Percentiles rank a stretch among this genome's conserved stretches.
Evolutionary conservation across 1,284 basidiomycete species (phyloP).

Genomic region (Marasmius tenuissimus): DNA sequence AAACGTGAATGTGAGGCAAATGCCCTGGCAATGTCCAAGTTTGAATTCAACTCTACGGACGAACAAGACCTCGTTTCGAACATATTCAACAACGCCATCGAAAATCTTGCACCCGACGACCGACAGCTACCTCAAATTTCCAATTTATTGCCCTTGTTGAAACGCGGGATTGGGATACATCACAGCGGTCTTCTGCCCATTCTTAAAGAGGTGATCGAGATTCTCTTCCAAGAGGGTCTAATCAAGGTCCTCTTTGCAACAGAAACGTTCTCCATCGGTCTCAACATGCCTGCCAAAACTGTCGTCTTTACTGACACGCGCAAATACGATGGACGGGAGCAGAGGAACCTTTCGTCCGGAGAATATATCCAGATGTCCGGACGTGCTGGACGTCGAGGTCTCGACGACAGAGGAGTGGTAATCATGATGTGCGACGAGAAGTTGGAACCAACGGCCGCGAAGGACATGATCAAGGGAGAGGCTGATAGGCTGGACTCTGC

Average conservation of each 20-base stretch:
- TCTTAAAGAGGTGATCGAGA: slow-evolving; percentile 98
- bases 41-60: slow-evolving; percentile 94
- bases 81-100: slow-evolving; percentile 96
- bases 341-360: slow-evolving; percentile 86
- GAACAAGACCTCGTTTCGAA: slow-evolving; percentile 88
- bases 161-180: slow-evolving; percentile 97
- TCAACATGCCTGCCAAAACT: slow-evolving; percentile 99
- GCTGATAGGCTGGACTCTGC: slow-evolving; percentile 97
- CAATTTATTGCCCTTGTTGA: slow-evolving; percentile 90
- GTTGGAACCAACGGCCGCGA: slow-evolving; percentile 89
- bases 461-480: slow-evolving; percentile 98
- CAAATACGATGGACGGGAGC: slow-evolving; percentile 96
- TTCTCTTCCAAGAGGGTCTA: slow-evolving; percentile 98
- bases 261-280: slow-evolving; percentile 98
- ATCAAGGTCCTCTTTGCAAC: slow-evolving; percentile 99
- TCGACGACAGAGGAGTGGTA: slow-evolving; percentile 98
- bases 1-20: slow-evolving; percentile 97
- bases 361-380: slow-evolving; percentile 99
- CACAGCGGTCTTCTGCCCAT: slow-evolving; percentile 97
- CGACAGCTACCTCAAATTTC: slow-evolving; percentile 92
- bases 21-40: slow-evolving; percentile 90
- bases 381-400: slow-evolving; percentile 93
- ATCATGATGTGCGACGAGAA: slow-evolving; percentile 99
- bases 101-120: slow-evolving; percentile 87
- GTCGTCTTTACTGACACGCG: slow-evolving; percentile 96